Conservation (phyloP, 2,329 filamentous ascomycete genomes). For the Penicillium sp. region DNA sequence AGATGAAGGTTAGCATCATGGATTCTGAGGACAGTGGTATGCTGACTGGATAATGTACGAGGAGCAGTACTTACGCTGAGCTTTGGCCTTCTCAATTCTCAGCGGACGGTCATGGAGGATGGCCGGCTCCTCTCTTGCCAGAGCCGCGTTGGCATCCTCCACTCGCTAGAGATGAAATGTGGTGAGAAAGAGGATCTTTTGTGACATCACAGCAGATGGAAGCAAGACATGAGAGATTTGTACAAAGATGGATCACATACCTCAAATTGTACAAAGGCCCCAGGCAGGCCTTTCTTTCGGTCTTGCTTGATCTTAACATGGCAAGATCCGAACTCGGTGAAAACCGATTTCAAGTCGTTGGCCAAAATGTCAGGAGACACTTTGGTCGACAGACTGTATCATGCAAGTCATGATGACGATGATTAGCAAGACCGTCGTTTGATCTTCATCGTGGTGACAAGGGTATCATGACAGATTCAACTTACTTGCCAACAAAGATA, state of each 20-base stretch:
- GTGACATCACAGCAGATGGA: too few relatives aligned
- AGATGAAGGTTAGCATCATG: conserved; percentile 5
- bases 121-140: conserved; percentile 6
- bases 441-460: too few relatives aligned
- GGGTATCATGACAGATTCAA: conserved; percentile 1
- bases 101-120: conserved; percentile 15
- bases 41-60: too few relatives aligned
- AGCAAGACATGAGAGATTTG: too few relatives aligned
- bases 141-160: conserved; percentile 24
- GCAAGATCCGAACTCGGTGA: conserved; percentile 29
- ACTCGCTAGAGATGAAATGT: conserved; percentile 14
- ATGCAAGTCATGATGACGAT: background rate
- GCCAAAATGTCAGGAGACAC: conserved; percentile 24
- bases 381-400: conserved; percentile 23
- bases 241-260: conserved; percentile 14
- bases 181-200: background rate
- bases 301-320: conserved; percentile 34
- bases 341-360: conserved; percentile 24
- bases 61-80: conserved; percentile 12
- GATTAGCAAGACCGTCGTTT: too few relatives aligned
- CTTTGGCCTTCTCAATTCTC: conserved; percentile 17
- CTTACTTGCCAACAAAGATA: conserved; percentile 38
- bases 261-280: conserved; percentile 37
- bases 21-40: background rate
- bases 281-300: conserved; percentile 27